Evolutionary conservation across 2,329 filamentous ascomycete genomes (phyloP).

Genomic region (Colletotrichum noveboracense): DNA sequence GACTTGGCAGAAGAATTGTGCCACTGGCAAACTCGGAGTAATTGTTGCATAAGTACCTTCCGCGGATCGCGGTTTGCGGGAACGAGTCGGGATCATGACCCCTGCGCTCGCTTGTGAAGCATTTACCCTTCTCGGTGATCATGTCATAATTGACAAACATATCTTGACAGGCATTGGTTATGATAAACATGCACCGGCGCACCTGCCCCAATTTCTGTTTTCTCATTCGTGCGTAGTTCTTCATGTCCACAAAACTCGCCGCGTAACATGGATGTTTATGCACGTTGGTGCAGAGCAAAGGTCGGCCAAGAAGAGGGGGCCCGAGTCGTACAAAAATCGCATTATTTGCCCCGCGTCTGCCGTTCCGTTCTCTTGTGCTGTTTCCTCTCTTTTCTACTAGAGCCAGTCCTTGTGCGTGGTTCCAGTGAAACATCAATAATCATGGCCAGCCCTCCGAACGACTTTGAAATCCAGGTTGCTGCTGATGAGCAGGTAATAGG

Average conservation of each 20-base stretch:
- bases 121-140: not conserved
- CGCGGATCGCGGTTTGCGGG: too few species aligned
- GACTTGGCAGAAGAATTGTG: too few species aligned
- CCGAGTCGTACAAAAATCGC: not conserved
- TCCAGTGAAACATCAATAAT: not conserved
- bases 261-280: conserved; percentile 10
- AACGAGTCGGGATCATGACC: not conserved
- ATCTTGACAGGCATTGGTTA: not conserved
- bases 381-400: too few species aligned
- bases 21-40: too few species aligned
- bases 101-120: not conserved
- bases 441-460: not conserved
- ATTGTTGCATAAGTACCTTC: too few species aligned
- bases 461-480: not conserved
- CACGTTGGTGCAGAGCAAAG: not conserved
- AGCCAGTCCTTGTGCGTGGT: not conserved
- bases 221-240: not conserved
- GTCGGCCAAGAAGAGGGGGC: not conserved
- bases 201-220: not conserved
- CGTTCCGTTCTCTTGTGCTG: not conserved
- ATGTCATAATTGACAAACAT: not conserved
- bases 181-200: not conserved
- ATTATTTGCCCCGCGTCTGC: fast-evolving
- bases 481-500: not conserved
- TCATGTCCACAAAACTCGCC: not conserved